phyloP scores from a whole-genome alignment of 768 basidiomycete genomes.

The Suillus bovinus region DNA sequence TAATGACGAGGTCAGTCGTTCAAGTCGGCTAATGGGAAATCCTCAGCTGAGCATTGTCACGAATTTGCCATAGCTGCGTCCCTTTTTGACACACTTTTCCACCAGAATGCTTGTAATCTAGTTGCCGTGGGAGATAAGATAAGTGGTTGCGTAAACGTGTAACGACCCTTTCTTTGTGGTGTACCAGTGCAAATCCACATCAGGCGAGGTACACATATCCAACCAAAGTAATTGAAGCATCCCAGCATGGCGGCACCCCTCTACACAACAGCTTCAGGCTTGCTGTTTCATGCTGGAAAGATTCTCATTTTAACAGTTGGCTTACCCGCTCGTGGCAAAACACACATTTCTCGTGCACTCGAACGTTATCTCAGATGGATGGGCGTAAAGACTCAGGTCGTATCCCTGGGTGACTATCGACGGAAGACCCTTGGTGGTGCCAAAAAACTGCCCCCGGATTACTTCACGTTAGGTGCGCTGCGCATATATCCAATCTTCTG shows the following conservation, averaged over 20 bases:
- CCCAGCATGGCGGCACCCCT: conserved; percentile 85
- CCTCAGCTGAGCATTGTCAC: neutral
- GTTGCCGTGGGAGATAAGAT: conserved; percentile 6
- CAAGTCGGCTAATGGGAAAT: conserved; percentile 42
- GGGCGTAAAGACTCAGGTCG: conserved; percentile 93
- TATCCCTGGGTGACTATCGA: conserved; percentile 94
- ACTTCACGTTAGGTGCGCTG: conserved; percentile 80
- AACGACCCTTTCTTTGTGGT: neutral
- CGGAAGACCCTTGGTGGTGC: conserved; percentile 88
- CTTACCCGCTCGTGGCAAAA: conserved; percentile 92
- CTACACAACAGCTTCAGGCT: conserved; percentile 87
- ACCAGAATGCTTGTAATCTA: neutral
- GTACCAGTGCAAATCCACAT: neutral
- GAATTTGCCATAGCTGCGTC: too few relatives aligned
- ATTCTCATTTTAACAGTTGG: conserved; percentile 93
- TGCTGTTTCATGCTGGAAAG: conserved; percentile 92
- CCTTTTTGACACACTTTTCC: neutral
- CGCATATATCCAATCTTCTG: conserved; percentile 18
- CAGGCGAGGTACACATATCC: conserved; percentile 1
- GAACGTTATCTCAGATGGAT: conserved; percentile 99
- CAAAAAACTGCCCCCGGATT: conserved; percentile 86
- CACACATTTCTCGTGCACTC: conserved; percentile 92
- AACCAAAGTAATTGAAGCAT: neutral
- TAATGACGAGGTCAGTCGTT: conserved; percentile 47
- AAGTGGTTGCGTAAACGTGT: neutral